phyloP scores from a whole-genome alignment of 139 green algal species.

The Chlamydomonas sphaeroides region DNA sequence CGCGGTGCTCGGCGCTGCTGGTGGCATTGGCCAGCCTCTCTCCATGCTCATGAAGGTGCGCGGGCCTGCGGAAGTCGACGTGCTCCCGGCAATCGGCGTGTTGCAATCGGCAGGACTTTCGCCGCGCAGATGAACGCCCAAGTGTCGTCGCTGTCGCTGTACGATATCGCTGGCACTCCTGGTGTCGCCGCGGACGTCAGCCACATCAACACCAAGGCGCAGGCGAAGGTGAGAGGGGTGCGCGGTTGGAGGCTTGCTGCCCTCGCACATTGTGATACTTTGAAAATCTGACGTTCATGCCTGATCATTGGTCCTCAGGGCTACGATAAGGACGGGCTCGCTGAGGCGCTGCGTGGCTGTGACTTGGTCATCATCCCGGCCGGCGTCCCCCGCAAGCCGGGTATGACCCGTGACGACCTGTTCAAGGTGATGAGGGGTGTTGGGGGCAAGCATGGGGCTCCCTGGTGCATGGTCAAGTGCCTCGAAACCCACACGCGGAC shows the following conservation, averaged over 20 bases:
- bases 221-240: constrained; percentile 68
- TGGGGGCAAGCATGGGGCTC: too few relatives aligned
- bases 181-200: constrained; percentile 94
- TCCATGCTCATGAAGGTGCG: constrained; percentile 94
- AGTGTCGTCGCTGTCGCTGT: constrained; percentile 61
- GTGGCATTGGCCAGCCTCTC: constrained; percentile 92
- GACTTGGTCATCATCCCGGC: constrained; percentile 97
- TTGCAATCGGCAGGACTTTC: too few relatives aligned
- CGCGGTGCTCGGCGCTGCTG: constrained; percentile 87
- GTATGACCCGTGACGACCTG: constrained; percentile 99
- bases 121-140: constrained; percentile 64
- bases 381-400: constrained; percentile 97
- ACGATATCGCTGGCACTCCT: constrained; percentile 74
- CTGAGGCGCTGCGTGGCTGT: constrained; percentile 60
- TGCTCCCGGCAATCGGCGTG: too few relatives aligned
- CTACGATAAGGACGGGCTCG: constrained; percentile 79
- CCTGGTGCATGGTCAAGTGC: too few relatives aligned
- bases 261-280: background rate
- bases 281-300: background rate
- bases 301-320: constrained; percentile 38
- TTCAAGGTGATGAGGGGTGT: constrained; percentile 99
- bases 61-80: too few relatives aligned
- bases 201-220: constrained; percentile 96
- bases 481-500: too few relatives aligned
- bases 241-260: too few relatives aligned